A percentile compares a stretch with the other conserved stretches of the same genome.
Conservation (phyloP, 2,329 filamentous ascomycete genomes). For the Sporothrix dimorphospora region DNA sequence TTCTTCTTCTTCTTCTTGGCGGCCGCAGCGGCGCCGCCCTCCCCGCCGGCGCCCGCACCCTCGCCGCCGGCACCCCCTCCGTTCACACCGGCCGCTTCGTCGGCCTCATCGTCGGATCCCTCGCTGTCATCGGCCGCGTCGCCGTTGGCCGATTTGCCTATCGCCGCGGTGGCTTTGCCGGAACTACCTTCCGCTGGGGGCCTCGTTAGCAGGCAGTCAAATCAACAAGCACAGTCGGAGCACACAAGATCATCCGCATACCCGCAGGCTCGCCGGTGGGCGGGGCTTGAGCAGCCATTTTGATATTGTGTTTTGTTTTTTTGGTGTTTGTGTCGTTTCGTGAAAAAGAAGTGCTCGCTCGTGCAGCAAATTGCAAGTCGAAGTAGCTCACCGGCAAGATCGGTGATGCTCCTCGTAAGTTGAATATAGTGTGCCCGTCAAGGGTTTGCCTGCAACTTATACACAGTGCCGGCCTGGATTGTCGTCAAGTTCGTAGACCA, state of each 20-base stretch:
- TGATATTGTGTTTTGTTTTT: conserved; percentile 28
- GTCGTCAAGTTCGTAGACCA: not conserved
- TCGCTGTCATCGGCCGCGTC: conserved; percentile 48
- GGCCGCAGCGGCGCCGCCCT: conserved; percentile 43
- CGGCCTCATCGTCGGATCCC: conserved; percentile 58
- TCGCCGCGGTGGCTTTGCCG: conserved; percentile 40
- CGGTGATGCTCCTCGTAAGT: not conserved
- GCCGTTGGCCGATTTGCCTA: conserved; percentile 44
- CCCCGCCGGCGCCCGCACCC: conserved; percentile 18
- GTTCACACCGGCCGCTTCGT: conserved; percentile 45
- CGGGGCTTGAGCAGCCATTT: conserved; percentile 48
- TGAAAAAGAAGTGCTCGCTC: not conserved
- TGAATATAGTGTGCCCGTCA: conserved; percentile 1
- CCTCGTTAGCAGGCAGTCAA: not conserved
- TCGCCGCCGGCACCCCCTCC: conserved; percentile 29
- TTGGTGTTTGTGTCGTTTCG: conserved; percentile 6
- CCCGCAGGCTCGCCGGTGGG: conserved; percentile 37
- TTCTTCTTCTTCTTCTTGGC: conserved; percentile 51
- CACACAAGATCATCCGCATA: not conserved
- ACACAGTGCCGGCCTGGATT: conserved; percentile 16
- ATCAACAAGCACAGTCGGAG: not conserved
- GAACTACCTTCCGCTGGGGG: conserved; percentile 19
- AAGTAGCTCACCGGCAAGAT: not conserved
- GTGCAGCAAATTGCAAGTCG: not conserved
- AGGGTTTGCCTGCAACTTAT: conserved; percentile 13